These are phyloP conservation scores for Bryum argenteum DNA, from an alignment of 225 moss, liverwort and hornwort genomes.

Conservation along the genomic window DNA sequence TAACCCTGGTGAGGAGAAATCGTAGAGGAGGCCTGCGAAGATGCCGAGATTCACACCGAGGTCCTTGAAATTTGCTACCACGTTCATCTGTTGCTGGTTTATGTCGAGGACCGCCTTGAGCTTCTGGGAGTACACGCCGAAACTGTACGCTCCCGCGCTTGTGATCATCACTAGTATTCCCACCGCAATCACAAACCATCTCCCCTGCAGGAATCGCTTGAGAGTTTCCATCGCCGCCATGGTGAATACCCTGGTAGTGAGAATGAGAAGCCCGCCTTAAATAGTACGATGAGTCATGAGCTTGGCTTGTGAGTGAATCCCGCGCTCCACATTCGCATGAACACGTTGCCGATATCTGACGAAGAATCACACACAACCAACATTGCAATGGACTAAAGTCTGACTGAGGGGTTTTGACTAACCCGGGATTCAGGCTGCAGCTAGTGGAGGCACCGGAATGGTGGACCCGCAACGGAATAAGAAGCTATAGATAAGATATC, in stretches of 20 bases:
- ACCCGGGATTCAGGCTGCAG: too few species aligned
- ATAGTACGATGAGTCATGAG: background rate
- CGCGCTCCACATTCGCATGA: slow-evolving; percentile 21
- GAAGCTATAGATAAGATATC: too few species aligned
- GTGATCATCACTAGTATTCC: slow-evolving; percentile 74
- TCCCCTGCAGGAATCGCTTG: slow-evolving; percentile 37
- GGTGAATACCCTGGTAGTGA: background rate
- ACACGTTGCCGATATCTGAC: background rate
- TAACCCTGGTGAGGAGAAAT: slow-evolving; percentile 61
- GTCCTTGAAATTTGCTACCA: slow-evolving; percentile 77
- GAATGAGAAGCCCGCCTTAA: too few species aligned
- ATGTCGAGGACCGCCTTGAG: slow-evolving; percentile 70
- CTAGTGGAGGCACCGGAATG: too few species aligned
- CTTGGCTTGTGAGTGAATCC: slow-evolving; percentile 1
- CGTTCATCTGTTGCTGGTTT: slow-evolving; percentile 63
- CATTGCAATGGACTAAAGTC: too few species aligned
- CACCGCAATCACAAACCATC: slow-evolving; percentile 81
- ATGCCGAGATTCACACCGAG: slow-evolving; percentile 78
- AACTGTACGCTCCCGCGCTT: slow-evolving; percentile 84
- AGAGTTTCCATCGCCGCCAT: background rate
- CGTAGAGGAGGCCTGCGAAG: slow-evolving; percentile 63
- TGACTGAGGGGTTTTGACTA: too few species aligned
- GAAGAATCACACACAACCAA: slow-evolving; percentile 4
- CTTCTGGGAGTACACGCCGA: slow-evolving; percentile 79
- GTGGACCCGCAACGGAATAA: too few species aligned